These are phyloP conservation scores for Nakazawaea siamensis DNA, from an alignment of 805 yeast genomes.

Conservation along the genomic window DNA sequence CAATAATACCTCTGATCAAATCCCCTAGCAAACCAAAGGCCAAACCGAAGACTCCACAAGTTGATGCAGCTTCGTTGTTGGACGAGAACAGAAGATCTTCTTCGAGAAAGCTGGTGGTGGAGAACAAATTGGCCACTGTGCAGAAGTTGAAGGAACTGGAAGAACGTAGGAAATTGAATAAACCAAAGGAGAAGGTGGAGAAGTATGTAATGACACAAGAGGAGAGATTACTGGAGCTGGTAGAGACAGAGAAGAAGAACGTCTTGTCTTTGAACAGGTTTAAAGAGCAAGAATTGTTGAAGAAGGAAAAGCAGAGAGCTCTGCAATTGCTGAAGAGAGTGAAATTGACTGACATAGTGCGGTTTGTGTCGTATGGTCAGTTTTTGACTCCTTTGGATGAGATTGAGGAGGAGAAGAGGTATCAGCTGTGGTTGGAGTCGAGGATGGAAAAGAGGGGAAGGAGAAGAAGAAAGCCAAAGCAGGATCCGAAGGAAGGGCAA, in stretches of 20 bases:
- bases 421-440: constrained; percentile 22
- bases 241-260: constrained; percentile 76
- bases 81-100: constrained; percentile 58
- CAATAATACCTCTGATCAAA: constrained; percentile 20
- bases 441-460: constrained; percentile 31
- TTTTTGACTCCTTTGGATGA: constrained; percentile 60
- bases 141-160: constrained; percentile 65
- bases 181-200: constrained; percentile 22
- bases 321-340: constrained; percentile 58
- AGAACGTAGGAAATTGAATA: constrained; percentile 32
- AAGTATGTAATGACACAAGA: constrained; percentile 52
- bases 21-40: constrained; percentile 18
- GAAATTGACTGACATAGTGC: constrained; percentile 50
- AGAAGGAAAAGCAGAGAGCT: constrained; percentile 71
- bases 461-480: constrained; percentile 20
- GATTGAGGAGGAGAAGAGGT: constrained; percentile 37
- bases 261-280: constrained; percentile 65
- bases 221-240: constrained; percentile 73
- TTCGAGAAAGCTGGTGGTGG: constrained; percentile 68
- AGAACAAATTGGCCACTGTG: constrained; percentile 68
- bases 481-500: constrained; percentile 1
- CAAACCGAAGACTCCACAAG: background rate
- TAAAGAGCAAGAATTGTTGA: constrained; percentile 75
- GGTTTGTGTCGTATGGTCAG: constrained; percentile 39
- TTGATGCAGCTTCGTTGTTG: constrained; percentile 41